A percentile compares a stretch with the other conserved stretches of the same genome.
phyloP scores from a whole-genome alignment of 2,329 filamentous ascomycete genomes.

The Cercospora zeina region DNA sequence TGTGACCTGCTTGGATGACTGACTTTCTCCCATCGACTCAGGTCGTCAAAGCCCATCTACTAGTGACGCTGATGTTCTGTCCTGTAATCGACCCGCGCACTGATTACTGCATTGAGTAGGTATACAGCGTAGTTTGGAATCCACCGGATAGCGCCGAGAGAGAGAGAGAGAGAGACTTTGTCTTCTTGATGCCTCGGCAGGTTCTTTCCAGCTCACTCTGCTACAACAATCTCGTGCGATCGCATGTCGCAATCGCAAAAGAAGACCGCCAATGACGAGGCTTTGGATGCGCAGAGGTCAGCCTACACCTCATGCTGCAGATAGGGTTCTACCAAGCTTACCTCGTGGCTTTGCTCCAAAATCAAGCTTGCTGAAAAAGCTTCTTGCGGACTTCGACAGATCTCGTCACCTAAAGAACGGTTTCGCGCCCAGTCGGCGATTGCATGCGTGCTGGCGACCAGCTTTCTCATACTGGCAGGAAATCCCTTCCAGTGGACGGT shows the following conservation, averaged over 20 bases:
- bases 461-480: too few relatives aligned
- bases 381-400: slow-evolving; percentile 7
- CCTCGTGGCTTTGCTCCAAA: neutral
- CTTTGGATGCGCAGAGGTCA: slow-evolving; percentile 4
- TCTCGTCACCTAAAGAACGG: neutral
- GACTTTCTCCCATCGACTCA: too few relatives aligned
- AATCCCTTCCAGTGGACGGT: neutral
- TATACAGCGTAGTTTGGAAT: neutral
- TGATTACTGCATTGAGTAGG: slow-evolving; percentile 13
- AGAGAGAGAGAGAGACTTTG: too few relatives aligned
- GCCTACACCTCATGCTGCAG: slow-evolving; percentile 3
- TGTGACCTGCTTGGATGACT: too few relatives aligned
- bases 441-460: neutral
- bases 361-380: slow-evolving; percentile 14
- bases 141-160: neutral
- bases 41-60: too few relatives aligned
- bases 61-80: too few relatives aligned
- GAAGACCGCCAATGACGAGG: neutral
- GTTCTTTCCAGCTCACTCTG: neutral
- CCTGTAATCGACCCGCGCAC: too few relatives aligned
- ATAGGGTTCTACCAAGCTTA: neutral
- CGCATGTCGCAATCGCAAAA: slow-evolving; percentile 2
- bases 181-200: slow-evolving; percentile 11
- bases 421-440: neutral
- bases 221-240: slow-evolving; percentile 1